Base-by-base conservation (phyloP, 169 alveolate genomes). In the Eimeria falciformis region DNA sequence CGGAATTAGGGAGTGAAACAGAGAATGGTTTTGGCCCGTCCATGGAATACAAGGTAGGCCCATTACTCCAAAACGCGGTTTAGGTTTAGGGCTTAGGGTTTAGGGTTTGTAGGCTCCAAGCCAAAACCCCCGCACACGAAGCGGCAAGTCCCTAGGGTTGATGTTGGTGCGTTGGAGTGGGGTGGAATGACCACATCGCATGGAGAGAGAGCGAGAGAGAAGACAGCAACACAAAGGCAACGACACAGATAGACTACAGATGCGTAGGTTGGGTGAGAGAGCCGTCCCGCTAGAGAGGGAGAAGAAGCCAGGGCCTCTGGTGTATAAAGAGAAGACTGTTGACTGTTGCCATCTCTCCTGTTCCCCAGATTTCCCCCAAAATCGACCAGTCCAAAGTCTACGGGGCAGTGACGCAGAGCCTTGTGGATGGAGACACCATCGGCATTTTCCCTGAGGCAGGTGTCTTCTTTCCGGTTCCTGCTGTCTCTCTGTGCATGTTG, bases 321-420 rank as follows among this genome's bases (percentile, higher is more conserved):
- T 50, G 62, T 12, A 50, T 12, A 12, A 50, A 50, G 18, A 50
- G 62, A 21, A 50, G 23, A 50, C 23, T 17, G 14, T 43, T 45
- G 85, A 62, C 85, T 75, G 0, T 18, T 27, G 45, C 33, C 25
- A 23, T 23, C 7, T 18, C 55, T 75, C 27, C 65, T 75, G 65
- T 25, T 14, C 27, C 33, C 43, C 58, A 66, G 75, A 73, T 96
- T 9, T 82, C 95, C 78, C 98, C 98, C 46, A 95, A 95, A 92
- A 84, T 97, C 25, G 98, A 97, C 68, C 97, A 97, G 71, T 90
- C 97, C 9, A 92, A 95, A 27, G 97, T 97, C 73, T 97, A 95
- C 90, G 97, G 95, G 84, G 96, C 95, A 43, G 97, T 96, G 21
- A 25, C 68, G 14, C 55, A 40, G 11, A 84, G 82, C 18, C 68